These are phyloP conservation scores for Glebionis coronaria DNA, from an alignment of 129 eudicot genomes.

Conservation along the genomic window DNA sequence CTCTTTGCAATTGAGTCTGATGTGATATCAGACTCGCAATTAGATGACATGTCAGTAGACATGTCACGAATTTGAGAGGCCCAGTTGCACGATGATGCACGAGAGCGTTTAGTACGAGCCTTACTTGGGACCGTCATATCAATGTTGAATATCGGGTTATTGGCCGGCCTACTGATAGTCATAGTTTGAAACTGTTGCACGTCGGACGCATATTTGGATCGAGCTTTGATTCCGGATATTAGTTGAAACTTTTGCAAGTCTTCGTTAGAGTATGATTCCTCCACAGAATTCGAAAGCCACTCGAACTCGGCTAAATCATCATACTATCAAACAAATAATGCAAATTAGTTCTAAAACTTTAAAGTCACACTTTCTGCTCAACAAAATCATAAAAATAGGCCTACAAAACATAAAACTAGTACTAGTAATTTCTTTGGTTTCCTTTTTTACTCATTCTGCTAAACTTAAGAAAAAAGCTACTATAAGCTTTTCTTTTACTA, in stretches of 20 bases:
- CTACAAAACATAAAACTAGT: background rate
- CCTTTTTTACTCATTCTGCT: background rate
- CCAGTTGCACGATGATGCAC: conserved; percentile 66
- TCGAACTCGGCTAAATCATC: conserved; percentile 83
- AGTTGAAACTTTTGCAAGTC: conserved; percentile 57
- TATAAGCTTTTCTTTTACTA: conserved; percentile 13
- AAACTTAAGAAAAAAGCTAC: background rate
- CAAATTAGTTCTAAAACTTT: background rate
- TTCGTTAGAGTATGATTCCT: conserved; percentile 69
- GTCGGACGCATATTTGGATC: conserved; percentile 26
- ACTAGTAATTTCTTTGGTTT: background rate
- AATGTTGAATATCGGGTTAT: conserved; percentile 28
- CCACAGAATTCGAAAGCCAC: conserved; percentile 73
- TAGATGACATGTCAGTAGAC: conserved; percentile 23
- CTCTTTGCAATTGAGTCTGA: conserved; percentile 34
- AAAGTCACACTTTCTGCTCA: background rate
- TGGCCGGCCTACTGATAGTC: conserved; percentile 17
- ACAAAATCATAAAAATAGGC: background rate
- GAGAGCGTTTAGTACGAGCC: conserved; percentile 91
- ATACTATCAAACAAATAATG: conserved; percentile 34
- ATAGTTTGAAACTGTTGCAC: background rate
- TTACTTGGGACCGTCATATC: conserved; percentile 65
- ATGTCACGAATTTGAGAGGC: conserved; percentile 46
- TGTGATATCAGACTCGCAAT: conserved; percentile 22
- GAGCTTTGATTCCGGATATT: conserved; percentile 47